Base-by-base conservation (phyloP, 2,329 filamentous ascomycete genomes). In the Myrmaecium sp. region DNA sequence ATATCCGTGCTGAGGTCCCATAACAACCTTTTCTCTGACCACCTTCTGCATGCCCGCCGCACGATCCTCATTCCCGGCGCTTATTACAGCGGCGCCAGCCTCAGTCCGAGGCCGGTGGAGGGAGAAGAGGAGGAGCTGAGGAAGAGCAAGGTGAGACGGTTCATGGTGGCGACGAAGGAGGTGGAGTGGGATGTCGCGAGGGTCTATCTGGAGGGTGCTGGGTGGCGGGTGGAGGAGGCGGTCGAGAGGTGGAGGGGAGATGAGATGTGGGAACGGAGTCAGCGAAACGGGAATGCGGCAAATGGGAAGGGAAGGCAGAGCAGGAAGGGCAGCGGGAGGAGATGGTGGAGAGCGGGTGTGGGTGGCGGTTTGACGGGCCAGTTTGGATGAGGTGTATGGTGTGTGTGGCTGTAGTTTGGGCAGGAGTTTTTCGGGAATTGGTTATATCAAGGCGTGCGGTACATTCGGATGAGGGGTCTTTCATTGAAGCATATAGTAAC, bases 91-190 rank as follows among this genome's bases (percentile, higher is more conserved):
- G 71, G 69, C 3, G 57, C 74, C 5, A 75, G 69, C 38, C 54
- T 83, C 14, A 79, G 72, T 23, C 76, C 78, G 1, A 57, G 64
- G 15, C 78, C 79, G 0, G 40, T 79, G n/a, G 75, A 78, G 28
- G 70, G 74, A 25, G 77, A 81, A 43, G 74, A 77, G 23, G 78
- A 82, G 41, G 74, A 79, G 51, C 57, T 65, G 26, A 64, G 71
- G 34, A 84, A 80, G 52, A 62, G 57, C 11, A 74, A 73, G 43
- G 62, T 86, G 17, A 62, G 80, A 21, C 66, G 75, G 33, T 86
- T 75, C 60, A 84, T 84, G 79, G 70, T 81, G 2, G 62, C 64
- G n/a, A n/a, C n/a, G n/a, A n/a, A n/a, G n/a, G n/a, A n/a, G n/a
- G n/a, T n/a, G n/a, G n/a, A n/a, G n/a, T n/a, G n/a, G 37, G 74